phyloP scores from a whole-genome alignment of 164 flowering plant species.

The Vitis rotundifolia region DNA sequence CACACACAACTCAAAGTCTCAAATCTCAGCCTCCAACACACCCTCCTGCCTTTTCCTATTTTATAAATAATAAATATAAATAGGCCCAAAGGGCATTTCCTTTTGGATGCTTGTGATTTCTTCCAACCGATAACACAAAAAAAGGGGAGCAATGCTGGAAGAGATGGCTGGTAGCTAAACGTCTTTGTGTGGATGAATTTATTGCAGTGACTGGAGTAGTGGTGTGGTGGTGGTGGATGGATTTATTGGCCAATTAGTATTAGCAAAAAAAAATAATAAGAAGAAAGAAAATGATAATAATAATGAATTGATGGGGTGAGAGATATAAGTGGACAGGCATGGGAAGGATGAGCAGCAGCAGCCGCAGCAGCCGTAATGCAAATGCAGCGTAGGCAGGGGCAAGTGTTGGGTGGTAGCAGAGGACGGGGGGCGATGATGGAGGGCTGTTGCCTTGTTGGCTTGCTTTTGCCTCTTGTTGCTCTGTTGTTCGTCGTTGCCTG shows the following conservation, averaged over 20 bases:
- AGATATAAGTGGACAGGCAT: too few relatives aligned
- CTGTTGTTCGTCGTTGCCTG: slow-evolving; percentile 29
- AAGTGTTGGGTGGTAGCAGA: not conserved
- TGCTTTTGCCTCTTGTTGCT: too few relatives aligned
- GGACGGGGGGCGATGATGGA: not conserved
- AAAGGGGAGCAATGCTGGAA: not conserved
- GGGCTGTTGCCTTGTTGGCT: not conserved
- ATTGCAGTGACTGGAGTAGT: not conserved
- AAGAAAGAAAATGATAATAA: too few relatives aligned
- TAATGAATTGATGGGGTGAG: too few relatives aligned
- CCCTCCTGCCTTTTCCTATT: slow-evolving; percentile 9
- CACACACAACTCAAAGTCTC: not conserved
- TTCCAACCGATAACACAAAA: not conserved
- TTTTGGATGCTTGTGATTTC: slow-evolving; percentile 24
- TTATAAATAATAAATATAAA: slow-evolving; percentile 2
- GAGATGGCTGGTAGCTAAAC: not conserved
- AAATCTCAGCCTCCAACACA: slow-evolving; percentile 16
- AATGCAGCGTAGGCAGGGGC: not conserved
- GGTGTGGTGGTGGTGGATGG: not conserved
- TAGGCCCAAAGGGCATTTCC: slow-evolving; percentile 3
- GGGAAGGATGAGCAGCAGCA: too few relatives aligned
- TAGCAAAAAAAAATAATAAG: too few relatives aligned
- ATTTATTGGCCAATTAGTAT: too few relatives aligned
- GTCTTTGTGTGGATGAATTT: slow-evolving; percentile 10
- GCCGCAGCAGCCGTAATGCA: too few relatives aligned